Conservation (phyloP, 495 filamentous ascomycete species). For the Penicillium antarcticum region DNA sequence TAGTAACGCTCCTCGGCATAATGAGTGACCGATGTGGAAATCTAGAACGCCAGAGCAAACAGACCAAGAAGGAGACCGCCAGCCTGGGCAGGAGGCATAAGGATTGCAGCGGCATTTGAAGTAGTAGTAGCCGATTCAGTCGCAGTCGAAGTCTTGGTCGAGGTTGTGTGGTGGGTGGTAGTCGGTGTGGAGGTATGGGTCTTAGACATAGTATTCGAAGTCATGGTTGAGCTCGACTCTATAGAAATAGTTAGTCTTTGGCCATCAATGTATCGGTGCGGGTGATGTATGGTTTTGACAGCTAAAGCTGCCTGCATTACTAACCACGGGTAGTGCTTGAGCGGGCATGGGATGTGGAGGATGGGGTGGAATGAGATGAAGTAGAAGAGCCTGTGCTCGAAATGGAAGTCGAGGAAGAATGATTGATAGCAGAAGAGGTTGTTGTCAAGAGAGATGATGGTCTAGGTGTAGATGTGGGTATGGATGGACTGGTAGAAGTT, state of each 20-base stretch:
- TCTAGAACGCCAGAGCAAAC: slow-evolving; percentile 17
- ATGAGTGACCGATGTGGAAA: background rate
- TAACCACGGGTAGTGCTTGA: slow-evolving; percentile 7
- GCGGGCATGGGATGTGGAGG: slow-evolving; percentile 2
- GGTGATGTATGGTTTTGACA: slow-evolving; percentile 2
- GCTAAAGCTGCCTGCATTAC: slow-evolving; percentile 2
- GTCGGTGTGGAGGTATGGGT: slow-evolving; percentile 10
- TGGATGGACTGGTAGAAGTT: slow-evolving; percentile 20
- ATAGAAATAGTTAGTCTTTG: background rate
- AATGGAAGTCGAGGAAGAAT: background rate
- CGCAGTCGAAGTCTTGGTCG: slow-evolving; percentile 13
- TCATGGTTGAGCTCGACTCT: background rate
- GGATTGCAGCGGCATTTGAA: slow-evolving; percentile 17
- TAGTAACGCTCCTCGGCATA: background rate
- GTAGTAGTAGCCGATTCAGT: slow-evolving; percentile 13
- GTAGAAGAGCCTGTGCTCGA: slow-evolving; percentile 1
- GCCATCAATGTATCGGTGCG: background rate
- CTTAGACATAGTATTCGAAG: background rate
- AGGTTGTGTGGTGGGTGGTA: slow-evolving; percentile 11
- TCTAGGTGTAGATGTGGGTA: slow-evolving; percentile 4
- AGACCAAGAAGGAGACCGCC: slow-evolving; percentile 26
- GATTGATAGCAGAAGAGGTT: too few species aligned
- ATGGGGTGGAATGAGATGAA: slow-evolving; percentile 3
- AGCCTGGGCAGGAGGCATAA: slow-evolving; percentile 27
- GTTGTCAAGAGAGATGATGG: background rate